Percentiles rank a stretch among this genome's conserved stretches.
Evolutionary conservation across 306 rosid genomes (phyloP).

Genomic region (Acmispon strigosus): DNA sequence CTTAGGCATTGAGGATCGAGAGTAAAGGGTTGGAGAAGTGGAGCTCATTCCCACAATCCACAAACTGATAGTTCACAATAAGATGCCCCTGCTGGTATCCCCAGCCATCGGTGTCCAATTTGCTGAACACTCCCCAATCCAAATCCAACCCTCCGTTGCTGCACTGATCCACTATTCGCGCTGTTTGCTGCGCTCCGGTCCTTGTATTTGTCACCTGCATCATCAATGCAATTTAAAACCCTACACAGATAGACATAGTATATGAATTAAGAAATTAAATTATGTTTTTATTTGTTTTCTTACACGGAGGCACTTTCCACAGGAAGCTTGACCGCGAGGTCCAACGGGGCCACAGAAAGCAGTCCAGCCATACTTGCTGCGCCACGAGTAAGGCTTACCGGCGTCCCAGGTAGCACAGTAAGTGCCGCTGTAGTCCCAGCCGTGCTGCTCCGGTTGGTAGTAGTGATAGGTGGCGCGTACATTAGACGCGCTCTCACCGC

Average conservation of each 20-base stretch:
- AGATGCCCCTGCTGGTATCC: slow-evolving; percentile 50
- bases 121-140: slow-evolving; percentile 45
- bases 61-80: slow-evolving; percentile 43
- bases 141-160: slow-evolving; percentile 66
- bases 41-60: slow-evolving; percentile 37
- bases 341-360: slow-evolving; percentile 81
- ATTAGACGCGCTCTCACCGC: slow-evolving; percentile 31
- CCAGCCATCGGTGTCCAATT: slow-evolving; percentile 38
- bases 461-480: slow-evolving; percentile 64
- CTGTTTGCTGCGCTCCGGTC: slow-evolving; percentile 43
- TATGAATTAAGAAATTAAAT: no score
- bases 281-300: no score
- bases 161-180: slow-evolving; percentile 65
- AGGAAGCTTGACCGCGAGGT: slow-evolving; percentile 48
- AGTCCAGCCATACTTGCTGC: slow-evolving; percentile 81
- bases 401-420: slow-evolving; percentile 86
- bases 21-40: neutral
- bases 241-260: no score
- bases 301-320: slow-evolving; percentile 68
- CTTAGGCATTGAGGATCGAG: slow-evolving; percentile 17
- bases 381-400: slow-evolving; percentile 45
- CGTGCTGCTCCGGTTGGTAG: slow-evolving; percentile 49
- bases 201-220: slow-evolving; percentile 47
- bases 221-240: neutral
- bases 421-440: slow-evolving; percentile 57